These are phyloP conservation scores for Arthonia radiata DNA, from an alignment of 495 filamentous ascomycete genomes.

Conservation along the genomic window DNA sequence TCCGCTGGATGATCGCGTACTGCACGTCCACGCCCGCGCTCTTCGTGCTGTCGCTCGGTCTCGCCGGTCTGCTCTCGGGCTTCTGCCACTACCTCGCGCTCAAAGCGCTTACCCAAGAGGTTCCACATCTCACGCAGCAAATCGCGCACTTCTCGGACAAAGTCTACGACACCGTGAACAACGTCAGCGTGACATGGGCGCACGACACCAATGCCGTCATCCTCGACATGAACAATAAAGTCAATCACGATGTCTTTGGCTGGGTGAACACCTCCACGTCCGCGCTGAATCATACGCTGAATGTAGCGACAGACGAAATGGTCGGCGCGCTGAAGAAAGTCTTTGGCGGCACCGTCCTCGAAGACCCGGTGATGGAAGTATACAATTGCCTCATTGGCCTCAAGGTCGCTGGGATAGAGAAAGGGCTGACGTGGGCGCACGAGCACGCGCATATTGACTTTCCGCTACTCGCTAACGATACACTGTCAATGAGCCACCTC, in stretches of 20 bases:
- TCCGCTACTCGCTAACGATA: conserved; percentile 50
- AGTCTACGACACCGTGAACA: conserved; percentile 45
- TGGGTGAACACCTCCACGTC: conserved; percentile 67
- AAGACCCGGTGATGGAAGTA: conserved; percentile 44
- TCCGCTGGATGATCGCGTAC: conserved; percentile 73
- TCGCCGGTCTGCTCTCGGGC: conserved; percentile 67
- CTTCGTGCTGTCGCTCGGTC: conserved; percentile 61
- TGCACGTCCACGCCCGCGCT: conserved; percentile 62
- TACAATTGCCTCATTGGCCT: conserved; percentile 18
- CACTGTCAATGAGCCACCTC: conserved; percentile 71
- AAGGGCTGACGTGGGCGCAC: conserved; percentile 69
- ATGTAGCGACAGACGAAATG: conserved; percentile 52
- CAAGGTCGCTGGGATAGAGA: conserved; percentile 33
- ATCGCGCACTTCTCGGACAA: conserved; percentile 63
- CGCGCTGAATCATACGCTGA: conserved; percentile 68
- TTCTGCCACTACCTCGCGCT: conserved; percentile 69
- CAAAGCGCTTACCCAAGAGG: conserved; percentile 41
- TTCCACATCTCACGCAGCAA: conserved; percentile 48
- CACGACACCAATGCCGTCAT: conserved; percentile 51
- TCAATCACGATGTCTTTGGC: conserved; percentile 68
- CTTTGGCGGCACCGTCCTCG: conserved; percentile 59
- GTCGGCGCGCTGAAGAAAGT: conserved; percentile 40
- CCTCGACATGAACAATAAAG: conserved; percentile 32
- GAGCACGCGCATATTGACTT: conserved; percentile 67
- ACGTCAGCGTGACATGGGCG: conserved; percentile 57